phyloP scores from a whole-genome alignment of 352 stramenopile species.

The Phytophthora europaea region DNA sequence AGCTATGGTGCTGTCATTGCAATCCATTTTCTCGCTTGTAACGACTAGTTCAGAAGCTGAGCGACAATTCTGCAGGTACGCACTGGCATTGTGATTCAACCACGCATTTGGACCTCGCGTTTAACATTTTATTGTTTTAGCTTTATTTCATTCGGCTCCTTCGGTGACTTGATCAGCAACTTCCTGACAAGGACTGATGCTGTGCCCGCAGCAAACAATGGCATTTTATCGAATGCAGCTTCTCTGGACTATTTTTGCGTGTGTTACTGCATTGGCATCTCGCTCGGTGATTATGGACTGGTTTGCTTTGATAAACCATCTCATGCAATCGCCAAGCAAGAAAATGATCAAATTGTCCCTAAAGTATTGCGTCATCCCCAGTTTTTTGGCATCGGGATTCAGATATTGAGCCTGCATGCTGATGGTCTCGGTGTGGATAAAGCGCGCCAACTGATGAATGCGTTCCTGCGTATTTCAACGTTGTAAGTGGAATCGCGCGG shows the following conservation, averaged over 20 bases:
- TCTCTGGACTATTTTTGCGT: conserved; percentile 30
- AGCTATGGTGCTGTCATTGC: conserved; percentile 22
- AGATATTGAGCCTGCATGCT: conserved; percentile 40
- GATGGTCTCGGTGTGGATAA: conserved; percentile 13
- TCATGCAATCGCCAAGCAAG: background rate
- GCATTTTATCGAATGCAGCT: background rate
- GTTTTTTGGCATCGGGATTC: conserved; percentile 38
- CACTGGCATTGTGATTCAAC: background rate
- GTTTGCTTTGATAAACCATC: background rate
- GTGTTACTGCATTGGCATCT: conserved; percentile 39
- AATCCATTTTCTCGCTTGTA: conserved; percentile 31
- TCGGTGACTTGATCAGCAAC: conserved; percentile 31
- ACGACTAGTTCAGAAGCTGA: conserved; percentile 19
- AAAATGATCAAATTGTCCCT: background rate
- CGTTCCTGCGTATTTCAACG: conserved; percentile 21
- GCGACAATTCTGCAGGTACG: conserved; percentile 28
- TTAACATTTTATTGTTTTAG: conserved; percentile 13
- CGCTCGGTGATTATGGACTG: conserved; percentile 24
- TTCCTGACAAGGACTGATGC: conserved; percentile 3
- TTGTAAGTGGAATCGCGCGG: conserved; percentile 33
- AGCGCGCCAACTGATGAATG: conserved; percentile 22
- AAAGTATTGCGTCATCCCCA: conserved; percentile 26
- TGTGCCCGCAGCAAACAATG: background rate
- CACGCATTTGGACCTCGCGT: background rate
- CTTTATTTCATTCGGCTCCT: conserved; percentile 31